Percentiles rank a stretch among this genome's conserved stretches.
phyloP scores from a whole-genome alignment of 129 eudicot genomes.

The Pittosporum tobira region DNA sequence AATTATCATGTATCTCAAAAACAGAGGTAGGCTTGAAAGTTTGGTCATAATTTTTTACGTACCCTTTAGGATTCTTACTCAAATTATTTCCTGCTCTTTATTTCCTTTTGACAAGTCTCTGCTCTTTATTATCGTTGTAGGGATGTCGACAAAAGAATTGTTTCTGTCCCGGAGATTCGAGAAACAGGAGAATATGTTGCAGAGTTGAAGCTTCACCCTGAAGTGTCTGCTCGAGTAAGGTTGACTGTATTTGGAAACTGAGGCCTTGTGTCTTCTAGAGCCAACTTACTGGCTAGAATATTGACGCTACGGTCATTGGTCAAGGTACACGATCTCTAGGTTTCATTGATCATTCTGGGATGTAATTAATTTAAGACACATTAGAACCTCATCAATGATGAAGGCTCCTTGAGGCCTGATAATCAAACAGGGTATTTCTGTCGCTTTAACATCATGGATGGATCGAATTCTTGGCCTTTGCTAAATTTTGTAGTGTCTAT shows the following conservation, averaged over 20 bases:
- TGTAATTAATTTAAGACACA: neutral
- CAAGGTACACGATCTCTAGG: slow-evolving; percentile 21
- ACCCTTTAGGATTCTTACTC: neutral
- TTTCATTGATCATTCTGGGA: neutral
- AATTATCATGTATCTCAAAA: no score
- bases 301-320: slow-evolving; percentile 9
- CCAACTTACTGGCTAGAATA: slow-evolving; percentile 11
- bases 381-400: neutral
- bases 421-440: neutral
- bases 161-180: slow-evolving; percentile 80
- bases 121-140: slow-evolving; percentile 38
- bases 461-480: no score
- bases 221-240: slow-evolving; percentile 75
- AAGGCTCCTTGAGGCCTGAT: neutral
- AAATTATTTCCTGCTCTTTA: neutral
- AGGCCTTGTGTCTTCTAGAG: slow-evolving; percentile 11
- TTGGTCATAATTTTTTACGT: neutral
- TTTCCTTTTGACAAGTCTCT: no score
- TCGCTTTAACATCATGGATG: no score
- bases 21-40: no score
- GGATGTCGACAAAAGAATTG: slow-evolving; percentile 89
- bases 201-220: slow-evolving; percentile 93
- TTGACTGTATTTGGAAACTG: slow-evolving; percentile 73
- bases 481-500: no score
- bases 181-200: slow-evolving; percentile 93